Percentiles rank a stretch among this genome's conserved stretches.
Evolutionary conservation across 495 filamentous ascomycete species (phyloP).

Genomic region (Hypoxylon subgilvum): DNA sequence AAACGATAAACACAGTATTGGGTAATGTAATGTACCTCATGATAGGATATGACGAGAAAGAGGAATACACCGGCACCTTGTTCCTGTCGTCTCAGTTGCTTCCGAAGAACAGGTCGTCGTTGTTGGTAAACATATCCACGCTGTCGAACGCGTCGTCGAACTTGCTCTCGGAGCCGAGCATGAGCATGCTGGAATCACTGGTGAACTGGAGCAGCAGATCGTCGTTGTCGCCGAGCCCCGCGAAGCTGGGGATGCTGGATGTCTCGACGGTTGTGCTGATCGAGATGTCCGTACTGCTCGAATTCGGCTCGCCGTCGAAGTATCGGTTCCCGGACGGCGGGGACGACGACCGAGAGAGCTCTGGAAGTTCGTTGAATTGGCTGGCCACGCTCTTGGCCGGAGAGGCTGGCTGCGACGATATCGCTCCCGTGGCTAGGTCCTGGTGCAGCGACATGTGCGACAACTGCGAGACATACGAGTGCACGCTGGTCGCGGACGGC

Average conservation of each 20-base stretch:
- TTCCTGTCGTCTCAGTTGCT: slow-evolving; percentile 28
- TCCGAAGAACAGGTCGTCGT: slow-evolving; percentile 57
- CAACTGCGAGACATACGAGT: slow-evolving; percentile 48
- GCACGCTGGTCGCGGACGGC: slow-evolving; percentile 46
- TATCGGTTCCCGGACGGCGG: slow-evolving; percentile 51
- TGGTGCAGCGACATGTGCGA: slow-evolving; percentile 43
- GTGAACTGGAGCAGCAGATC: slow-evolving; percentile 44
- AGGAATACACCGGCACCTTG: no score
- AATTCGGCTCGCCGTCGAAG: slow-evolving; percentile 51
- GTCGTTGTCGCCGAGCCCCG: slow-evolving; percentile 42
- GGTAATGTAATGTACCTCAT: no score
- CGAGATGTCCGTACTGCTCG: slow-evolving; percentile 38
- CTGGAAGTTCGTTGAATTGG: slow-evolving; percentile 52
- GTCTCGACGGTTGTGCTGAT: slow-evolving; percentile 40
- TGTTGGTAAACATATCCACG: slow-evolving; percentile 50
- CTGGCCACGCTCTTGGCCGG: slow-evolving; percentile 53
- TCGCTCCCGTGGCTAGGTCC: slow-evolving; percentile 25
- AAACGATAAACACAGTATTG: not conserved
- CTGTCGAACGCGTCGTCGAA: slow-evolving; percentile 53
- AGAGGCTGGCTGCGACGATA: slow-evolving; percentile 49
- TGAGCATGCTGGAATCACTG: slow-evolving; percentile 48
- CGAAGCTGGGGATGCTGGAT: slow-evolving; percentile 42
- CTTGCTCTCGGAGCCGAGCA: slow-evolving; percentile 46
- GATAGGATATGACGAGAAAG: no score
- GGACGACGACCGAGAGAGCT: slow-evolving; percentile 56